A percentile compares a stretch with the other conserved stretches of the same genome.
Conservation (phyloP, 2,329 filamentous ascomycete species). For the Zasmidium citrigriseum region DNA sequence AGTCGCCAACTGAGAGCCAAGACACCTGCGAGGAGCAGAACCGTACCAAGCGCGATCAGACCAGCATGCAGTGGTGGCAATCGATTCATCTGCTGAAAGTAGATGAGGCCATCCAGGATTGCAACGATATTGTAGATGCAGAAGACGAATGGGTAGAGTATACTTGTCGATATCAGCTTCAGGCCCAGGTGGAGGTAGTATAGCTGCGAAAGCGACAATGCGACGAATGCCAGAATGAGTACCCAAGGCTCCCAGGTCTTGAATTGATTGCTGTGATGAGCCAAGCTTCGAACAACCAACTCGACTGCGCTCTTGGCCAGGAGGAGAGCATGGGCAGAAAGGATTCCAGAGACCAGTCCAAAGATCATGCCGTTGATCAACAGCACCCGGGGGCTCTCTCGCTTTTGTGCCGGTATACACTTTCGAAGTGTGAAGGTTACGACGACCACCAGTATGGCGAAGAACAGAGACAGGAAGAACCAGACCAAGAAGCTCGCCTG, state of each 20-base stretch:
- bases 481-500: conserved; percentile 78
- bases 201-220: conserved; percentile 82
- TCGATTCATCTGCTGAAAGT: conserved; percentile 85
- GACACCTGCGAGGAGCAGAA: conserved; percentile 82
- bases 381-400: conserved; percentile 45
- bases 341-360: conserved; percentile 81
- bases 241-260: conserved; percentile 93
- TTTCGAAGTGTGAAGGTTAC: conserved; percentile 55
- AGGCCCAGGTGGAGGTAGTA: conserved; percentile 94
- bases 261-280: conserved; percentile 90
- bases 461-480: conserved; percentile 80
- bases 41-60: conserved; percentile 82
- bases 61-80: conserved; percentile 74
- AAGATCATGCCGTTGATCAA: conserved; percentile 82
- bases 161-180: conserved; percentile 91
- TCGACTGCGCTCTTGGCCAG: conserved; percentile 97
- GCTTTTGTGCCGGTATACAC: conserved; percentile 31
- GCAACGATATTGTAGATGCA: conserved; percentile 99
- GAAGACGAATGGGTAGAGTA: conserved; percentile 95
- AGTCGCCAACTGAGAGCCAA: conserved; percentile 92
- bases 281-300: conserved; percentile 80
- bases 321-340: conserved; percentile 90
- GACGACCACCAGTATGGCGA: conserved; percentile 65
- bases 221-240: conserved; percentile 78
- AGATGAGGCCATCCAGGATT: conserved; percentile 94